These are phyloP conservation scores for Leucoagaricus sp. DNA, from an alignment of 1,284 basidiomycete species.

Conservation along the genomic window DNA sequence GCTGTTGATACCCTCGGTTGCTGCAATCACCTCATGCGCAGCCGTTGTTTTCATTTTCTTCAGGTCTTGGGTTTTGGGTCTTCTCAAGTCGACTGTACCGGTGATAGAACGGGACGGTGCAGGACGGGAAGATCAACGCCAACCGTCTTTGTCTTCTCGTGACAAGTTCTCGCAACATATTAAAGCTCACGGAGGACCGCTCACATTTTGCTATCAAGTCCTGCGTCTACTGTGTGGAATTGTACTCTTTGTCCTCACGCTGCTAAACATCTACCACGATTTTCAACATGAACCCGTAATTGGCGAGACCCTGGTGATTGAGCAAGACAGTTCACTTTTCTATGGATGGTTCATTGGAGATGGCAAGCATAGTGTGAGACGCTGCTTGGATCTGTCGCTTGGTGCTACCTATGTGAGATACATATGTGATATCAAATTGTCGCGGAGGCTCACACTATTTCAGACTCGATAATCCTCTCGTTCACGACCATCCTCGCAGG, in stretches of 20 bases:
- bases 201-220: constrained; percentile 33
- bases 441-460: background rate
- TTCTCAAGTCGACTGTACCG: background rate
- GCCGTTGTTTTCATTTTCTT: background rate
- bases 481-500: constrained; percentile 1
- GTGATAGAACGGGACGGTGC: background rate
- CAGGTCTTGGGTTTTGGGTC: background rate
- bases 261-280: constrained; percentile 32
- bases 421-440: background rate
- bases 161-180: constrained; percentile 18
- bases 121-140: background rate
- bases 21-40: background rate
- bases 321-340: background rate
- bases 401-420: constrained; percentile 6
- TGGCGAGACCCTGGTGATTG: background rate
- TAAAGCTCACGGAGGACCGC: constrained; percentile 23
- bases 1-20: constrained; percentile 2
- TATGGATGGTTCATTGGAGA: background rate
- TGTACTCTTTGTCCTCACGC: constrained; percentile 35
- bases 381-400: background rate
- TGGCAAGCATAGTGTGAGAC: background rate
- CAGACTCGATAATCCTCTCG: constrained; percentile 6
- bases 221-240: constrained; percentile 36
- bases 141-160: background rate
- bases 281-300: constrained; percentile 26